phyloP scores from a whole-genome alignment of 2,329 filamentous ascomycete species.

The Capronia americana region DNA sequence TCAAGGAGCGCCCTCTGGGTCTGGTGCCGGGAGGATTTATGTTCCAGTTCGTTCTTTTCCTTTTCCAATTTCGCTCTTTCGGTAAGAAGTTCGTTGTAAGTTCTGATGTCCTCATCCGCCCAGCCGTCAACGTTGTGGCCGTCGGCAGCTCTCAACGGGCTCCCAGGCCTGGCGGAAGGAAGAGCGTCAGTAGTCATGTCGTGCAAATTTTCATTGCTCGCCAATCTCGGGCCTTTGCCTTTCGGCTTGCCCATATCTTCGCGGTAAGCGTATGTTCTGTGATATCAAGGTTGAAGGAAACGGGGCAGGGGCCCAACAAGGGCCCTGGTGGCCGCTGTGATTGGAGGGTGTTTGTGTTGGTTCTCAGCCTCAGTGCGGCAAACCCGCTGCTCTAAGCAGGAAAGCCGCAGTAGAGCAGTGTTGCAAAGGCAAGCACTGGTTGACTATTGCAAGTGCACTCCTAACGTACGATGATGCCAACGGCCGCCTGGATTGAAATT shows the following conservation, averaged over 20 bases:
- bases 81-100: slow-evolving; percentile 37
- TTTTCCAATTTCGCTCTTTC: slow-evolving; percentile 39
- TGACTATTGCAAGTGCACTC: slow-evolving; percentile 3
- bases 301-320: not conserved
- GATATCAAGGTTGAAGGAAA: not conserved
- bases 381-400: slow-evolving; percentile 1
- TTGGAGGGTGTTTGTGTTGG: not conserved
- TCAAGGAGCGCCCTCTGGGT: slow-evolving; percentile 36
- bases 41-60: slow-evolving; percentile 37
- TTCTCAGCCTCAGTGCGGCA: not conserved
- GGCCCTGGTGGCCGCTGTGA: not conserved
- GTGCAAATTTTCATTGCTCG: slow-evolving; percentile 9
- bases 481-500: slow-evolving; percentile 9
- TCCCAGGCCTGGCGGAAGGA: slow-evolving; percentile 1
- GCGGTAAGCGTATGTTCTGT: not conserved
- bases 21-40: slow-evolving; percentile 36
- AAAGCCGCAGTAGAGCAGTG: not conserved
- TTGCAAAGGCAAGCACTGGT: slow-evolving; percentile 10
- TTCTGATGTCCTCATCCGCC: slow-evolving; percentile 37
- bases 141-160: slow-evolving; percentile 31
- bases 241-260: slow-evolving; percentile 34
- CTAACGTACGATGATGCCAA: slow-evolving; percentile 19
- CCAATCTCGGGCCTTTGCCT: slow-evolving; percentile 26
- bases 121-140: slow-evolving; percentile 38
- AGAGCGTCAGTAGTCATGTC: slow-evolving; percentile 13